Percentiles rank a stretch among this genome's conserved stretches.
These are phyloP conservation scores for Ceratobasidium theobromae DNA, from an alignment of 1,284 basidiomycete genomes.

Conservation along the genomic window DNA sequence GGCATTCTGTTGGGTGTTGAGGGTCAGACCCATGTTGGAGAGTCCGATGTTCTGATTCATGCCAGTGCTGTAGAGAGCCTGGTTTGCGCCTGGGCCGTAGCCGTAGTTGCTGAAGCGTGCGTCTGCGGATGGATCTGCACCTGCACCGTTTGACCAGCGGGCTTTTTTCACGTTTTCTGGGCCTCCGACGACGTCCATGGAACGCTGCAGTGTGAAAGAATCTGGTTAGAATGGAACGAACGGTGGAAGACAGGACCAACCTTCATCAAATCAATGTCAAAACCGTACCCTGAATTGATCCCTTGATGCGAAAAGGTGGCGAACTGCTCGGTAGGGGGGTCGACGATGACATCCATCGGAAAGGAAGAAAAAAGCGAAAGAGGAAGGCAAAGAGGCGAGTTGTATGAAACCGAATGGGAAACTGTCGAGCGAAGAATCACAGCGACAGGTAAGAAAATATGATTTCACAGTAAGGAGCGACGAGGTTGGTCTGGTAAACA, in stretches of 20 bases:
- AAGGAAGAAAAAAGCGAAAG: slow-evolving; percentile 17
- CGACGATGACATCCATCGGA: slow-evolving; percentile 32
- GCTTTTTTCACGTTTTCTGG: slow-evolving; percentile 79
- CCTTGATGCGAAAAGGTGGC: slow-evolving; percentile 29
- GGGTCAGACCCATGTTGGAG: slow-evolving; percentile 27
- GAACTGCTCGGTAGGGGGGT: slow-evolving; percentile 33
- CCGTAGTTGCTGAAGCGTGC: slow-evolving; percentile 72
- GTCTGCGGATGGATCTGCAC: slow-evolving; percentile 53
- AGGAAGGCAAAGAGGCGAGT: slow-evolving; percentile 17
- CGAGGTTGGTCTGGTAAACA: slow-evolving; percentile 6
- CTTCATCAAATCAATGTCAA: slow-evolving; percentile 34
- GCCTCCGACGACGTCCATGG: slow-evolving; percentile 76
- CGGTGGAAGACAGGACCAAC: slow-evolving; percentile 19
- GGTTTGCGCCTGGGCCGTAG: slow-evolving; percentile 56
- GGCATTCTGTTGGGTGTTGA: slow-evolving; percentile 42
- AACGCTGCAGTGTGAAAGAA: slow-evolving; percentile 41
- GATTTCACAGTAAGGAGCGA: slow-evolving; percentile 30
- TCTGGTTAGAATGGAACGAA: background rate
- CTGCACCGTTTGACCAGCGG: slow-evolving; percentile 59
- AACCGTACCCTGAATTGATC: slow-evolving; percentile 27
- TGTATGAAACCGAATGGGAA: slow-evolving; percentile 24
- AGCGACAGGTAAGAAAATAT: slow-evolving; percentile 31
- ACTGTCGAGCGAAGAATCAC: slow-evolving; percentile 29
- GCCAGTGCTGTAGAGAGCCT: slow-evolving; percentile 32
- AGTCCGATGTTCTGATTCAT: slow-evolving; percentile 27